Evolutionary conservation across 2,329 filamentous ascomycete genomes (phyloP).

Genomic region (Nannizziopsis barbatae): DNA sequence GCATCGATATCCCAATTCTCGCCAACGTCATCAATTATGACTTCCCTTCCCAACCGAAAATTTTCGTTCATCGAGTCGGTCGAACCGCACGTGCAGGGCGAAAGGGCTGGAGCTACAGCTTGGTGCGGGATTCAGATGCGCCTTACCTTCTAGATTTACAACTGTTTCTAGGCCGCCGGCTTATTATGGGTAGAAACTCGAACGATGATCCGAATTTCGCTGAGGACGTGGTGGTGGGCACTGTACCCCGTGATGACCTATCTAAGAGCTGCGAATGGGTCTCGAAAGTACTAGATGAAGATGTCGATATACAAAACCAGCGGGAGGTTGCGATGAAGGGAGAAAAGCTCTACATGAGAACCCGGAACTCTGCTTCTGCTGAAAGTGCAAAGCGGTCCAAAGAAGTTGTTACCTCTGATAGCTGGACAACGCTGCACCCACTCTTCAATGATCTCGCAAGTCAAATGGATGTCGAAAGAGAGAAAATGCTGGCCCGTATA

Average conservation of each 20-base stretch:
- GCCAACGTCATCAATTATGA: slow-evolving; percentile 99
- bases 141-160: slow-evolving; percentile 91
- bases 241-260: slow-evolving; percentile 59
- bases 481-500: slow-evolving; percentile 78
- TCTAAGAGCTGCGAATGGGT: slow-evolving; percentile 73
- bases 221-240: slow-evolving; percentile 72
- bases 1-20: slow-evolving; percentile 92
- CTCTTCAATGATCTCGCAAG: slow-evolving; percentile 61
- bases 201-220: slow-evolving; percentile 57
- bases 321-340: slow-evolving; percentile 70
- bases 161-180: slow-evolving; percentile 75
- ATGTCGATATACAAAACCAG: slow-evolving; percentile 60
- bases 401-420: slow-evolving; percentile 57
- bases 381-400: slow-evolving; percentile 85
- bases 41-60: slow-evolving; percentile 90
- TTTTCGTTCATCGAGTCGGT: slow-evolving; percentile 92
- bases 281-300: slow-evolving; percentile 63
- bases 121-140: slow-evolving; percentile 75
- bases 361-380: slow-evolving; percentile 75
- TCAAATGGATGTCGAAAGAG: slow-evolving; percentile 57
- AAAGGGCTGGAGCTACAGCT: slow-evolving; percentile 87
- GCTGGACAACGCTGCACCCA: slow-evolving; percentile 64
- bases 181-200: slow-evolving; percentile 61
- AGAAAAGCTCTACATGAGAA: slow-evolving; percentile 84
- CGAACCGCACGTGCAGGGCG: slow-evolving; percentile 89